A percentile compares a stretch with the other conserved stretches of the same genome.
phyloP scores from a whole-genome alignment of 345 rosid species.

The Populus ilicifolia region DNA sequence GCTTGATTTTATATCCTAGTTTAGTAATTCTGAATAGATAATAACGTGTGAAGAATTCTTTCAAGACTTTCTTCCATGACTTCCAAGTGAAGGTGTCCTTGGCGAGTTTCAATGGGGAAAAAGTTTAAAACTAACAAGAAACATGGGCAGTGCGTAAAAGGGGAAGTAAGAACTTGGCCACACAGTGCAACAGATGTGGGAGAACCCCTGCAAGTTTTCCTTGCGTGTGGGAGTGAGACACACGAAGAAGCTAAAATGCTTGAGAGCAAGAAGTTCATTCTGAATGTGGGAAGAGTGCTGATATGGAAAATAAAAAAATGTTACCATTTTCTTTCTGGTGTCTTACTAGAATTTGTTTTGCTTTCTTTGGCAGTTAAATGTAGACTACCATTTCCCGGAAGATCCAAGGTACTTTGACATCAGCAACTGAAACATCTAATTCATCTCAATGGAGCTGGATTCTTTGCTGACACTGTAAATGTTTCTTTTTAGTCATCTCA shows the following conservation, averaged over 20 bases:
- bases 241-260: neutral
- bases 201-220: no score
- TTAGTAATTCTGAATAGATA: neutral
- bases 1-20: neutral
- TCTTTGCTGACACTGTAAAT: constrained; percentile 27
- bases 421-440: constrained; percentile 38
- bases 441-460: constrained; percentile 1
- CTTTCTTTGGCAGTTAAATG: constrained; percentile 57
- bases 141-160: no score
- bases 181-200: no score
- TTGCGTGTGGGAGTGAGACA: neutral
- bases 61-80: no score
- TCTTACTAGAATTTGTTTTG: neutral
- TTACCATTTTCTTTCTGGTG: neutral
- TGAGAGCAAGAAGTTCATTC: neutral
- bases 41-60: neutral
- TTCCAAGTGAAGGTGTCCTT: no score
- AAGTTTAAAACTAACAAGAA: no score
- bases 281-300: neutral
- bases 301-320: neutral
- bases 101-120: no score
- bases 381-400: constrained; percentile 83
- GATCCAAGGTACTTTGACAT: constrained; percentile 80
- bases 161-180: no score
- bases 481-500: constrained; percentile 14